Base-by-base conservation (phyloP, 2,329 filamentous ascomycete genomes). In the Pseudopithomyces maydicus region DNA sequence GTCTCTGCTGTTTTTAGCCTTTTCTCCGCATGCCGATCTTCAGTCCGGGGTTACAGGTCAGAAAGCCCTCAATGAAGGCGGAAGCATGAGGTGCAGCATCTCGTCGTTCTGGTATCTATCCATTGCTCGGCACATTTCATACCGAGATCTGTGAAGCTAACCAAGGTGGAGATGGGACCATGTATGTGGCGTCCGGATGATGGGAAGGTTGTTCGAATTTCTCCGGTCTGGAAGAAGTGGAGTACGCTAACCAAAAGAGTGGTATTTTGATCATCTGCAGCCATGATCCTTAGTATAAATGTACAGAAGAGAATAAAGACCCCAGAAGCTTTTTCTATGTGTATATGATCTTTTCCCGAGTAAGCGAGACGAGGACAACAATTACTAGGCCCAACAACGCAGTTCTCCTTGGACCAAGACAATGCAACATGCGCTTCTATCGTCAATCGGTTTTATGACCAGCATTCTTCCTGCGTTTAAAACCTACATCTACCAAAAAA, bases 1-100 rank as follows among this genome's bases (percentile, higher is more conserved):
- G 39, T 33, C 26, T 8, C 26, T 5, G 4, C 26, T 29, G 26
- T 29, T 4, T 62, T 64, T 66, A 69, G 61, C 62, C 65, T 62
- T 64, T 60, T 69, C 63, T 66, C 65, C 68, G 64, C 68, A 69
- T 52, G 63, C 60, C 65, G 56, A 48, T 42, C 52, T 53, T 45
- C 43, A 41, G 41, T 56, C 54, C 60, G 66, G 57, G 63, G 54
- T 61, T 63, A 59, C 57, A 66, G 63, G 59, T 58, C 43, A 39
- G 35, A 26, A 41, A 59, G 44, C 54, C 50, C 52, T 47, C 50
- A 56, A 50, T 43, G 11, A 29, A 8, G 12, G 29, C 19, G 11
- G 23, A 29, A 19, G 38, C 38, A 51, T 51, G 35, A 43, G 54
- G 42, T 48, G 23, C 23, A 17, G 15, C 43, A 19, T 22, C 15